Percentiles rank a stretch among this genome's conserved stretches.
These are phyloP conservation scores for Talaromyces wortmannii DNA, from an alignment of 495 filamentous ascomycete species.

Conservation along the genomic window DNA sequence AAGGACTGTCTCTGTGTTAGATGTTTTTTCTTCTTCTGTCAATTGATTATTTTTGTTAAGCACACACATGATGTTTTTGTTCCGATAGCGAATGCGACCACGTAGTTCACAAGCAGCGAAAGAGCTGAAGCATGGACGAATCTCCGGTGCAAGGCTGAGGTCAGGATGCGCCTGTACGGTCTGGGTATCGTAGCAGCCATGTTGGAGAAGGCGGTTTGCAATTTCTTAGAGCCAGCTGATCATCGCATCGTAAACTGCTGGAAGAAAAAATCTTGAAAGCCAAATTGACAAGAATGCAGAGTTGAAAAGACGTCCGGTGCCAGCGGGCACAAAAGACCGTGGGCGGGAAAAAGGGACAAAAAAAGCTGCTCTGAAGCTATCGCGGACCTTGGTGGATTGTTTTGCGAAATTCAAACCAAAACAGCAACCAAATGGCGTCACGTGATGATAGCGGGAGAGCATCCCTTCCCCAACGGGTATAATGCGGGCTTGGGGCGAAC, in stretches of 20 bases:
- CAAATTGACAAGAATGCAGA: background rate
- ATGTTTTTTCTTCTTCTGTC: background rate
- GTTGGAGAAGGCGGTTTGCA: conserved; percentile 12
- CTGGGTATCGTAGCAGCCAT: conserved; percentile 43
- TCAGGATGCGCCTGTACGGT: conserved; percentile 83
- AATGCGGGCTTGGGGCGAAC: background rate
- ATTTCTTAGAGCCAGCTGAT: background rate
- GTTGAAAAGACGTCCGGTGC: background rate
- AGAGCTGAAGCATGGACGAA: conserved; percentile 70
- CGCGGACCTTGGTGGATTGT: background rate
- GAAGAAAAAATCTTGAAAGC: background rate
- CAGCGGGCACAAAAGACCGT: background rate
- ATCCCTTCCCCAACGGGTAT: background rate
- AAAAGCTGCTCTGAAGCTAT: background rate
- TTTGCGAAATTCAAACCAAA: conserved; percentile 4
- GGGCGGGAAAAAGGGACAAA: background rate
- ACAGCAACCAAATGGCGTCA: conserved; percentile 3
- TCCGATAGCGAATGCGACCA: conserved; percentile 63
- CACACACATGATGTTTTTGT: conserved; percentile 60
- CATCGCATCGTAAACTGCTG: conserved; percentile 1
- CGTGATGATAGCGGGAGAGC: background rate
- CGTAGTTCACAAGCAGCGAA: conserved; percentile 63
- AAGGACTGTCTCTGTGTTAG: conserved; percentile 44
- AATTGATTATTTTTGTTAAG: background rate
- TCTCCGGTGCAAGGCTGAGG: conserved; percentile 78